Evolutionary conservation across 106 monocot genomes (phyloP), one percentile per base, ranked within the genome.

Genomic region (Dendrobium catenatum): DNA sequence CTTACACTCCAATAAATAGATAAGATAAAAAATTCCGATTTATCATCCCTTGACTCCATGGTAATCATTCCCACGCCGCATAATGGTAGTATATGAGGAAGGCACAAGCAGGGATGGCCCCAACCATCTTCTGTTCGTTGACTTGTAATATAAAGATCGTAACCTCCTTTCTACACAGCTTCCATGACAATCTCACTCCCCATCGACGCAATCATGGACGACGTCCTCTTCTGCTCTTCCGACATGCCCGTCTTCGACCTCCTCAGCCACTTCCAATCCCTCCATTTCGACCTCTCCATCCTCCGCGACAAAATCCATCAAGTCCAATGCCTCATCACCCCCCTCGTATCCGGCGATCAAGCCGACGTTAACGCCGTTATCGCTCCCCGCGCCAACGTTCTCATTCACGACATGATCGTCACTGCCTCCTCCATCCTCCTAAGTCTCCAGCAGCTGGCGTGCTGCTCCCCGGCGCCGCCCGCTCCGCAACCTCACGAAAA

Each of bases 401-500:
- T 86, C 43, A 76, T 88, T 19, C 85, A 89, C 68, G 94, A 91
- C n/a, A 81, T 94, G 66, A 77, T 89, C 77, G 56, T 81, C 19
- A 66, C 80, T 0, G 89, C 93, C 16, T 91, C 93, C 0, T 86
- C 93, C 13, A 83, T 91, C 85, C 84, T 94, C 82, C 85, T 82
- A 47, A 75, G 78, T n/a, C 87, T 91, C 47, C 86, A 94, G 68
- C 83, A 88, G 76, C 1, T 84, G 26, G 76, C 68, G n/a, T 9
- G 43, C 61, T 19, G 26, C 40, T 15, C 72, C 42, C 26, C 46
- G 20, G 13, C 42, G 13, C 0, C 8, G 24, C 42, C 55, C 54
- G 68, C 76, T 6, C 0, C 67, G 20, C 42, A 40, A 51, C 9
- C 51, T 51, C 51, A 51, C 13, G 51, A 9, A 9, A 51, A 51